A percentile compares a stretch with the other conserved stretches of the same genome.
Evolutionary conservation across 2,329 filamentous ascomycete genomes (phyloP).

Genomic region (Microcyclospora pomicola): DNA sequence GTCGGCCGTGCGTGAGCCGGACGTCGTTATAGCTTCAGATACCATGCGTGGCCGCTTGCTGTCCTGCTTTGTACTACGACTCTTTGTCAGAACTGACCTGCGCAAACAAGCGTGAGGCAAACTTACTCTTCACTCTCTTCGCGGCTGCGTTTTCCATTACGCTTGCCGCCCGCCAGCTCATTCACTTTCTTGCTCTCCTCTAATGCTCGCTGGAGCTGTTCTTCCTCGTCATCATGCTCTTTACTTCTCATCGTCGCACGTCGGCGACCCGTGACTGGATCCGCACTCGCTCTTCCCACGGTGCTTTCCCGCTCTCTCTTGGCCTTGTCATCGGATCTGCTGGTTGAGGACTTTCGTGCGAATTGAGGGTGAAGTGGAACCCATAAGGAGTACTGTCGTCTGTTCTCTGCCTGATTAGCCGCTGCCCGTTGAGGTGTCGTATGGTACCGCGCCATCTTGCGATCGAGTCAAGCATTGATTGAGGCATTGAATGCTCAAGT

Average conservation of each 20-base stretch:
- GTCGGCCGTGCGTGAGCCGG: constrained; percentile 35
- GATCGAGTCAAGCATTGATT: background rate
- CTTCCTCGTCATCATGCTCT: constrained; percentile 90
- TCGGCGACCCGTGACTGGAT: constrained; percentile 56
- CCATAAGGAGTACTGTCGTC: constrained; percentile 50
- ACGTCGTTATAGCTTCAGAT: constrained; percentile 49
- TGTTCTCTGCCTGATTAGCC: constrained; percentile 25
- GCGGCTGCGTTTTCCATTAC: constrained; percentile 67
- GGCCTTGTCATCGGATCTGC: constrained; percentile 47
- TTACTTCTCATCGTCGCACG: constrained; percentile 96
- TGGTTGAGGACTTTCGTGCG: constrained; percentile 50
- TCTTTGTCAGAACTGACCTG: background rate
- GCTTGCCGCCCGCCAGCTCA: constrained; percentile 36
- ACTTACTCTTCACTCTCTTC: constrained; percentile 92
- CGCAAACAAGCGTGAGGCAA: background rate
- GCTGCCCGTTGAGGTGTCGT: constrained; percentile 12
- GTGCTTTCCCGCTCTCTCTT: constrained; percentile 42
- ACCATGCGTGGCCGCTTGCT: constrained; percentile 73
- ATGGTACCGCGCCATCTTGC: constrained; percentile 17
- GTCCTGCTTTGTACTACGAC: constrained; percentile 50
- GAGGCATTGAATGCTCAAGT: background rate
- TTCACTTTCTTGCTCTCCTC: constrained; percentile 87
- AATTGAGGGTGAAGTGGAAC: constrained; percentile 41
- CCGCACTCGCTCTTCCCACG: constrained; percentile 37
- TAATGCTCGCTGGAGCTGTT: constrained; percentile 74